A percentile compares a stretch with the other conserved stretches of the same genome.
phyloP scores from a whole-genome alignment of 495 filamentous ascomycete genomes.

The Tuber microsphaerosporum region DNA sequence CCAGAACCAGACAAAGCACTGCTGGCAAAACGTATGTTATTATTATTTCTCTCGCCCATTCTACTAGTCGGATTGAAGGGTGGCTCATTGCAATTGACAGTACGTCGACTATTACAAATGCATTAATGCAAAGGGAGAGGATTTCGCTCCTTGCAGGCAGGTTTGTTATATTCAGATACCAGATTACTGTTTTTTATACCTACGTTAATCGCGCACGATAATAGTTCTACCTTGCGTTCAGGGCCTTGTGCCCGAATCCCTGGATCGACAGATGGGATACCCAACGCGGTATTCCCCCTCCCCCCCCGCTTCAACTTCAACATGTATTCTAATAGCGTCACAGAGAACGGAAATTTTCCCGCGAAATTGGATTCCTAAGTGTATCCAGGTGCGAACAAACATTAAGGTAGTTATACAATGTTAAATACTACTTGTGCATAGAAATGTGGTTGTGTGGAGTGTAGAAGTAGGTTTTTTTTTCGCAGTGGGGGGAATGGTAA shows the following conservation, averaged over 20 bases:
- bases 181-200: slow-evolving; percentile 3
- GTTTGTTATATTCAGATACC: slow-evolving; percentile 47
- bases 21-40: slow-evolving; percentile 19
- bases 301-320: neutral
- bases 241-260: slow-evolving; percentile 88
- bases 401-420: neutral
- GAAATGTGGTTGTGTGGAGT: neutral
- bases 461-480: neutral
- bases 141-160: slow-evolving; percentile 95
- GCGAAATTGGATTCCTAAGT: slow-evolving; percentile 55
- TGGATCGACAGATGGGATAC: slow-evolving; percentile 97
- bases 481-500: neutral
- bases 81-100: slow-evolving; percentile 79
- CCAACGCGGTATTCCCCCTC: slow-evolving; percentile 69
- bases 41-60: neutral
- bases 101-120: slow-evolving; percentile 99
- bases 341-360: slow-evolving; percentile 91
- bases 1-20: slow-evolving; percentile 80
- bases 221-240: slow-evolving; percentile 91
- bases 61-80: neutral
- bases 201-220: slow-evolving; percentile 15
- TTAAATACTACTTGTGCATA: slow-evolving; percentile 1
- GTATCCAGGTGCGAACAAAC: neutral
- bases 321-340: slow-evolving; percentile 7
- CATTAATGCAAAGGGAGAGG: slow-evolving; percentile 95